Evolutionary conservation across 495 filamentous ascomycete species (phyloP).

Genomic region (Poronia punctata): DNA sequence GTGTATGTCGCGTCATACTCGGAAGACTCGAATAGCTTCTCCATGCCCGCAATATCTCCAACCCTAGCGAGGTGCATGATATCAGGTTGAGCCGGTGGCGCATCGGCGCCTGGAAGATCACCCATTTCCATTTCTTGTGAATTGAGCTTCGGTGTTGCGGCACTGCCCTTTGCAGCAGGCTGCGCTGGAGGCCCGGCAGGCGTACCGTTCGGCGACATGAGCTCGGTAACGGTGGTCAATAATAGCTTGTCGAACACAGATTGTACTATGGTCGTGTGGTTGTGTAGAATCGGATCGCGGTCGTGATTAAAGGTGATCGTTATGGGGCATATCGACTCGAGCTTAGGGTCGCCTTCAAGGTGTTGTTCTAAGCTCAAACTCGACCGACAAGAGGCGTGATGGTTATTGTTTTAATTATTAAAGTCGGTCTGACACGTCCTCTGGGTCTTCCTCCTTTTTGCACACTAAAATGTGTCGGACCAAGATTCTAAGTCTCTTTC

Average conservation of each 20-base stretch:
- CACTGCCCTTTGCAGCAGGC: conserved; percentile 50
- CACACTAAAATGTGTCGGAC: no score
- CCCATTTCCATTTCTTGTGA: conserved; percentile 62
- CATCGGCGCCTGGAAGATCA: conserved; percentile 42
- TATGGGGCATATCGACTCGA: conserved; percentile 11
- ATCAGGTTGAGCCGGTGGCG: conserved; percentile 56
- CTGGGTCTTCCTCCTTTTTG: no score
- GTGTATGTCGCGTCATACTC: conserved; percentile 72
- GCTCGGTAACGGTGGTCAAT: background rate
- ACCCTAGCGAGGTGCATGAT: conserved; percentile 92
- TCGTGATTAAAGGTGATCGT: conserved; percentile 2
- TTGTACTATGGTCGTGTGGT: background rate
- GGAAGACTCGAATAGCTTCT: conserved; percentile 76
- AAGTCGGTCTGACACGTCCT: no score
- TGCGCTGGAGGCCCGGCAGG: conserved; percentile 32
- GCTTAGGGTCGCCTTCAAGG: no score
- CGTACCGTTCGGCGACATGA: conserved; percentile 16
- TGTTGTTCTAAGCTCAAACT: no score
- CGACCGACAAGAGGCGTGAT: no score
- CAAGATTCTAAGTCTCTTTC: no score
- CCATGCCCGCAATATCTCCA: conserved; percentile 79
- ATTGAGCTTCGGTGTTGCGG: conserved; percentile 54
- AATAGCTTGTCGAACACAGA: background rate
- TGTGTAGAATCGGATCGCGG: background rate
- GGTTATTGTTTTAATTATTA: no score